Evolutionary conservation across 768 basidiomycete genomes (phyloP), one percentile per base, ranked within the genome.

Genomic region (Tulasnella sp.): DNA sequence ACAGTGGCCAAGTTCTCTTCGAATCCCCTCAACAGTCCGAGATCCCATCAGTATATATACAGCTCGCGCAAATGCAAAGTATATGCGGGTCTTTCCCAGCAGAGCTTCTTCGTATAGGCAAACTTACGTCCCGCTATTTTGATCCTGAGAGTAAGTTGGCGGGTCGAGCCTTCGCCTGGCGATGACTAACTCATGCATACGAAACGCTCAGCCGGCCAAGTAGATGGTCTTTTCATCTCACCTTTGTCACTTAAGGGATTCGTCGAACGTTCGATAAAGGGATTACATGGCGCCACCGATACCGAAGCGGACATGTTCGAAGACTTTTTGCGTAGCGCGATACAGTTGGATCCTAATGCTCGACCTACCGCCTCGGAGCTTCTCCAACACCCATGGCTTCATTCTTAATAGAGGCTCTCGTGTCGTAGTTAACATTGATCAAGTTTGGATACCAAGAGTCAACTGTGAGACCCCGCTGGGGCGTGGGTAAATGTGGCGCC

Each of bases 401-500:
- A 16, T 12, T 69, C 64, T 18, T 37, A 37, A 54, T 46, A 18
- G 16, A 11, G 0, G 54, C n/a, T 7, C 54, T 54, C n/a, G 54
- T 54, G 1, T 46, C 46, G 0, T 14, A 46, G 16, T 18, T 0
- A 11, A 46, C 14, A 46, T 46, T 16, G 16, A 20, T 46, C 46
- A 46, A 2, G 14, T 46, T 46, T 46, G 16, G 16, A 20, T 18
- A 46, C 18, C 12, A 20, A 46, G 16, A 46, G 46, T 18, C 46
- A 16, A 18, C 18, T 1, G 46, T 46, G 46, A 46, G n/a, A 2
- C 37, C 37, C 6, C 37, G 24, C 1, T 54, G 54, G 12, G 11
- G n/a, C 24, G 64, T 69, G 64, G 64, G 64, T 31, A 69, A 69
- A 28, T 69, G 64, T 69, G 64, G 64, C 64, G 64, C 24, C 24